phyloP scores from a whole-genome alignment of 2,329 filamentous ascomycete genomes.

The Ophiostoma sp. region DNA sequence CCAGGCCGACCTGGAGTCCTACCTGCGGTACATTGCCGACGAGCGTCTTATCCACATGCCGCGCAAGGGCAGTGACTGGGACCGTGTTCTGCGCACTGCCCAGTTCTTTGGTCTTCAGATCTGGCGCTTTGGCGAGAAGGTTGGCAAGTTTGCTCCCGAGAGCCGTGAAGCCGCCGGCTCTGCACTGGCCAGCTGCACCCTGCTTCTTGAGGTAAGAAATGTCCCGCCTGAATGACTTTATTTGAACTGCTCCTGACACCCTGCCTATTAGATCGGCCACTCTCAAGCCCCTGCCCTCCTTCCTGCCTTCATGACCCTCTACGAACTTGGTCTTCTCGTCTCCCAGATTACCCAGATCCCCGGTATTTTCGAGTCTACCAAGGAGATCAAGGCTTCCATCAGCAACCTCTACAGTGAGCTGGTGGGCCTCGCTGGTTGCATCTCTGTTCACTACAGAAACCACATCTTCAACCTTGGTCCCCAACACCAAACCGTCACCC shows the following conservation, averaged over 20 bases:
- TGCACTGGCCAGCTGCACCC: constrained; percentile 41
- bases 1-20: constrained; percentile 35
- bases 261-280: constrained; percentile 39
- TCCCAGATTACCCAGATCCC: constrained; percentile 41
- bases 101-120: constrained; percentile 46
- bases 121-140: constrained; percentile 39
- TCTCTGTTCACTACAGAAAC: constrained; percentile 41
- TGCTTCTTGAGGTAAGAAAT: constrained; percentile 41
- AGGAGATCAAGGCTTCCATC: constrained; percentile 37
- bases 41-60: constrained; percentile 46
- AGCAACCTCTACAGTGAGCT: constrained; percentile 41
- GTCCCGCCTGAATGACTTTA: background rate
- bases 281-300: constrained; percentile 41
- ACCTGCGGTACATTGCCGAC: constrained; percentile 42
- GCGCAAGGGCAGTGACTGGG: constrained; percentile 44
- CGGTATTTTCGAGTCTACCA: constrained; percentile 38
- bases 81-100: constrained; percentile 43
- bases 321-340: constrained; percentile 43
- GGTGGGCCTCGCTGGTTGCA: constrained; percentile 39
- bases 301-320: constrained; percentile 43
- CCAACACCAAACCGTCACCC: constrained; percentile 32
- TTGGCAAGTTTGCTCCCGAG: constrained; percentile 36
- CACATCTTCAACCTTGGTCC: constrained; percentile 37
- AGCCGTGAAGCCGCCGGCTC: constrained; percentile 35
- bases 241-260: background rate